A percentile compares a stretch with the other conserved stretches of the same genome.
Conservation (phyloP, 2,329 filamentous ascomycete species). For the Amesomyces nigricolor region DNA sequence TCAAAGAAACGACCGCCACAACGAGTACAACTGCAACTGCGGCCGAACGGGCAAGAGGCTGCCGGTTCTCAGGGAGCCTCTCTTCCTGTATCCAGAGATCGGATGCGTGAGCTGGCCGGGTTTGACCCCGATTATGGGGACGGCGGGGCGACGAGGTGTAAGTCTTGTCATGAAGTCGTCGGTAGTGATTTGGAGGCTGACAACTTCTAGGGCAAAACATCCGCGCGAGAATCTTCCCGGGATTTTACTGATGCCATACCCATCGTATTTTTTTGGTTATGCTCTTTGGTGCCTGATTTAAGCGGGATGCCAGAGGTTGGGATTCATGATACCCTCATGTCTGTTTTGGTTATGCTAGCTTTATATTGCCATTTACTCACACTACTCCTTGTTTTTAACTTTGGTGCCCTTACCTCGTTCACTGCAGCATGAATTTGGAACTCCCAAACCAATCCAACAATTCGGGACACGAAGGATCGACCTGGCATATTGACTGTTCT, state of each 20-base stretch:
- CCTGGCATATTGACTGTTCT: no score
- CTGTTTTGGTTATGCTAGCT: not conserved
- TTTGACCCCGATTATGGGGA: conserved; percentile 22
- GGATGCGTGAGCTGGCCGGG: conserved; percentile 30
- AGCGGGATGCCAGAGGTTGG: conserved; percentile 1
- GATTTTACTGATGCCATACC: conserved; percentile 14
- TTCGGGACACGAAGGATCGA: no score
- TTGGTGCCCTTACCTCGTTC: no score
- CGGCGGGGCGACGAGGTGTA: conserved; percentile 21
- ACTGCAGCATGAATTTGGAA: no score
- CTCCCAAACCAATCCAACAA: no score
- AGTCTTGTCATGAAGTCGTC: not conserved
- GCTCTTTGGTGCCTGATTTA: not conserved
- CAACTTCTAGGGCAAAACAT: conserved; percentile 21
- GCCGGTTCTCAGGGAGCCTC: conserved; percentile 2
- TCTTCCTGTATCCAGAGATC: conserved; percentile 20
- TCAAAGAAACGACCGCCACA: not conserved
- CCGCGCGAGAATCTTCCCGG: conserved; percentile 24
- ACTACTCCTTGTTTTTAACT: not conserved
- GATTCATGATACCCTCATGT: conserved; percentile 22
- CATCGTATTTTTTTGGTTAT: not conserved
- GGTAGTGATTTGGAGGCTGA: not conserved
- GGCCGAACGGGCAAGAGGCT: not conserved
- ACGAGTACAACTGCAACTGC: not conserved
- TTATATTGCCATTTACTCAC: not conserved